A percentile compares a stretch with the other conserved stretches of the same genome.
Evolutionary conservation across 2,329 filamentous ascomycete genomes (phyloP).

Genomic region (Epichloe scottii): DNA sequence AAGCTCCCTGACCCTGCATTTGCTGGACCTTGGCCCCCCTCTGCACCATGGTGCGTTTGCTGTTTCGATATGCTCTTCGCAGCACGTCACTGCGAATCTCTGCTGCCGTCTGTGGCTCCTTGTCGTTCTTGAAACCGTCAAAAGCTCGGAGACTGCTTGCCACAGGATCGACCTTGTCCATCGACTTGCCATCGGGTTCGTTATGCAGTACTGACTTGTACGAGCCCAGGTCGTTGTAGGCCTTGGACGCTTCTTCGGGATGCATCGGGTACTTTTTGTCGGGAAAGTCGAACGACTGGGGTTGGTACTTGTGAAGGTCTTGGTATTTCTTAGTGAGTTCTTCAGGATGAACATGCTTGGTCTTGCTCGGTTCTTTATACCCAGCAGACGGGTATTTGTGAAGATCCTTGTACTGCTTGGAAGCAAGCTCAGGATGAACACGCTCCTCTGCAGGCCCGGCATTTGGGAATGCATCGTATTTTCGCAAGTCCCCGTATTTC

Average conservation of each 20-base stretch:
- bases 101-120: slow-evolving; percentile 17
- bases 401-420: slow-evolving; percentile 23
- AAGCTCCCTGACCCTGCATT: slow-evolving; percentile 6
- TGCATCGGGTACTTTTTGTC: slow-evolving; percentile 16
- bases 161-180: slow-evolving; percentile 19
- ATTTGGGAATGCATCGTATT: slow-evolving; percentile 19
- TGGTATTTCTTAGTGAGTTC: slow-evolving; percentile 26
- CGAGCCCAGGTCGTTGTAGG: slow-evolving; percentile 28
- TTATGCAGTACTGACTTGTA: slow-evolving; percentile 26
- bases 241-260: slow-evolving; percentile 24
- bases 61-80: slow-evolving; percentile 13
- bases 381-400: slow-evolving; percentile 18
- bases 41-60: slow-evolving; percentile 8
- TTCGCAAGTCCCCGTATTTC: slow-evolving; percentile 22
- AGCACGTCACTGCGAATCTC: slow-evolving; percentile 20
- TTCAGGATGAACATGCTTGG: slow-evolving; percentile 22
- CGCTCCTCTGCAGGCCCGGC: slow-evolving; percentile 11
- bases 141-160: slow-evolving; percentile 25
- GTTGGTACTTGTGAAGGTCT: slow-evolving; percentile 30
- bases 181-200: slow-evolving; percentile 20
- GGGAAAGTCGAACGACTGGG: slow-evolving; percentile 16
- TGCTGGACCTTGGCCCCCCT: slow-evolving; percentile 8
- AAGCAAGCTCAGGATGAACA: slow-evolving; percentile 18
- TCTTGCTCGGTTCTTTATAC: slow-evolving; percentile 16
- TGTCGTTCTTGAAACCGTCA: slow-evolving; percentile 15